A percentile compares a stretch with the other conserved stretches of the same genome.
These are phyloP conservation scores for Ganoderma sp. DNA, from an alignment of 1,284 basidiomycete genomes.

Conservation along the genomic window DNA sequence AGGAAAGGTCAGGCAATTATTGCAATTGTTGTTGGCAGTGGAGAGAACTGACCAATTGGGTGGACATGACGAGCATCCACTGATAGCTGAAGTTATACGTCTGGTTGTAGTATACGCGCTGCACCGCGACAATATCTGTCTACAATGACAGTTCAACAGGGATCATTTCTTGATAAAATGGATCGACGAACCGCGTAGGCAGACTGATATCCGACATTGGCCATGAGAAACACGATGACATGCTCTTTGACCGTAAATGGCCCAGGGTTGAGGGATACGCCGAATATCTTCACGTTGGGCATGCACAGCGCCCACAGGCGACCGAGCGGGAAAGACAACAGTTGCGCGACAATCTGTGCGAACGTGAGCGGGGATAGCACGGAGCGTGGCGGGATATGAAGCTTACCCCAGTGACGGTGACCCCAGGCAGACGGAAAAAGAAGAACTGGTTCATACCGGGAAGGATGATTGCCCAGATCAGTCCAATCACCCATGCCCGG, in stretches of 20 bases:
- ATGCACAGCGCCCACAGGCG: slow-evolving; percentile 58
- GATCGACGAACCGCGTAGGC: slow-evolving; percentile 45
- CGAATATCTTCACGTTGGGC: slow-evolving; percentile 62
- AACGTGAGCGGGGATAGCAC: slow-evolving; percentile 3
- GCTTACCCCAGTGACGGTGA: slow-evolving; percentile 46
- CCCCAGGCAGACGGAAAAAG: slow-evolving; percentile 70
- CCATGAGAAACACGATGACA: slow-evolving; percentile 70
- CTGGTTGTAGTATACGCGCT: slow-evolving; percentile 74
- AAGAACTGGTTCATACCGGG: slow-evolving; percentile 71
- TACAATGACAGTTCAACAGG: slow-evolving; percentile 38
- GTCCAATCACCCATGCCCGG: slow-evolving; percentile 69
- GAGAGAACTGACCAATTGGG: slow-evolving; percentile 59
- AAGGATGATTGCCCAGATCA: slow-evolving; percentile 62
- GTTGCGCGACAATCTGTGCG: slow-evolving; percentile 58
- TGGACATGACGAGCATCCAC: slow-evolving; percentile 83
- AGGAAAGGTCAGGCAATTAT: slow-evolving; percentile 65
- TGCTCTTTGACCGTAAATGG: slow-evolving; percentile 60
- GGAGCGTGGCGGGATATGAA: slow-evolving; percentile 32
- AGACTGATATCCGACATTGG: slow-evolving; percentile 51
- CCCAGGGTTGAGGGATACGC: slow-evolving; percentile 67
- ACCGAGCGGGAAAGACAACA: slow-evolving; percentile 67
- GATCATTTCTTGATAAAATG: background rate
- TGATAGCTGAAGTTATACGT: slow-evolving; percentile 70
- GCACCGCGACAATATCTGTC: slow-evolving; percentile 81
- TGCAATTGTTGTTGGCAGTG: slow-evolving; percentile 35